These are phyloP conservation scores for Phyllosticta ampelicida DNA, from an alignment of 2,329 filamentous ascomycete genomes.

Conservation along the genomic window DNA sequence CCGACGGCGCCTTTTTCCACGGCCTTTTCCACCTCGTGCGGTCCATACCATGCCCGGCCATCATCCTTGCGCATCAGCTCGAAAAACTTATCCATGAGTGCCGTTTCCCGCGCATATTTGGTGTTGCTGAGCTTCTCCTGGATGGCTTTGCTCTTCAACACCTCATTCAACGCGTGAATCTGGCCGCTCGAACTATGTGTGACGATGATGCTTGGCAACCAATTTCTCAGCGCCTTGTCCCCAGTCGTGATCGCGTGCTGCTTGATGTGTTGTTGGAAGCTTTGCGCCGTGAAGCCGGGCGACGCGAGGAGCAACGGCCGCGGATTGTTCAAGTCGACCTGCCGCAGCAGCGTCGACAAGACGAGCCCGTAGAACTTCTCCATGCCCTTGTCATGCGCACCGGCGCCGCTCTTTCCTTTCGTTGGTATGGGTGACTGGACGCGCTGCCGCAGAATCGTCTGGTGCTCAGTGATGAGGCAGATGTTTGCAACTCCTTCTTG, in stretches of 20 bases:
- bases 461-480: constrained; percentile 69
- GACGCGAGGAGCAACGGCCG: constrained; percentile 73
- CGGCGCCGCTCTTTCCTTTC: constrained; percentile 51
- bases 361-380: constrained; percentile 68
- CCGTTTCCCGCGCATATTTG: constrained; percentile 76
- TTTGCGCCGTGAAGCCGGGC: constrained; percentile 74
- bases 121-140: constrained; percentile 69
- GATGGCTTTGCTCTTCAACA: constrained; percentile 72
- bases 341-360: constrained; percentile 62
- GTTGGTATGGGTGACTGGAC: constrained; percentile 57
- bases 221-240: constrained; percentile 58
- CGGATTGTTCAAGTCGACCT: constrained; percentile 61
- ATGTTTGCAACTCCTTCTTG: constrained; percentile 79
- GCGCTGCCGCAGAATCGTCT: constrained; percentile 61
- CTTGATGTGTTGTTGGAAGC: constrained; percentile 67
- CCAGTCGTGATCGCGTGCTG: constrained; percentile 51
- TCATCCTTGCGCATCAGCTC: constrained; percentile 72
- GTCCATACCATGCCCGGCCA: constrained; percentile 82
- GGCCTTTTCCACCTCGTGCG: constrained; percentile 68
- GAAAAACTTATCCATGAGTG: constrained; percentile 74
- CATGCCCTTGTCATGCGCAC: constrained; percentile 60
- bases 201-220: constrained; percentile 54
- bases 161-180: constrained; percentile 76
- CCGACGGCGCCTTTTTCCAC: constrained; percentile 83
- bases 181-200: constrained; percentile 81